phyloP scores from a whole-genome alignment of 2,329 filamentous ascomycete species.

The Cercospora citrullina region DNA sequence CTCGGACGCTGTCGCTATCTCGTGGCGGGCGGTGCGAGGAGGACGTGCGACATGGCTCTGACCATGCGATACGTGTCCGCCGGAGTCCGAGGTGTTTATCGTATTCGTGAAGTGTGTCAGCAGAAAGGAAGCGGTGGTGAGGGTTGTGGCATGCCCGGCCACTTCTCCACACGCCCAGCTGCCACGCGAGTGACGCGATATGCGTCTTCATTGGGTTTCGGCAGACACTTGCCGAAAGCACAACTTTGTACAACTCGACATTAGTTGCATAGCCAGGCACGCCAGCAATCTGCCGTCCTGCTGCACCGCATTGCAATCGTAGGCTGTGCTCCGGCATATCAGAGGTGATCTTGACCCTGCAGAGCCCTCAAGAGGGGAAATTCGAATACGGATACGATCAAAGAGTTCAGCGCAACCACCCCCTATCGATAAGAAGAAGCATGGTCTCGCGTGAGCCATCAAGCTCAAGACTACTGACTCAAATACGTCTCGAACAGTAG shows the following conservation, averaged over 20 bases:
- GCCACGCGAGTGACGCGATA: constrained; percentile 8
- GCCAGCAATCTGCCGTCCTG: not conserved
- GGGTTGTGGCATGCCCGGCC: not conserved
- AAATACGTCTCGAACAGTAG: not conserved
- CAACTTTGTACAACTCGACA: not conserved
- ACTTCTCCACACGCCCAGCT: constrained; percentile 1
- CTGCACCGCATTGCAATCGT: not conserved
- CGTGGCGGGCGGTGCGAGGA: not conserved
- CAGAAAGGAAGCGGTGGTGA: not conserved
- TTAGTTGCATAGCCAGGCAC: not conserved
- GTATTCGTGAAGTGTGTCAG: not conserved
- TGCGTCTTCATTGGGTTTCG: not conserved
- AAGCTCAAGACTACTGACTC: not conserved
- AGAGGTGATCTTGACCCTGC: not conserved
- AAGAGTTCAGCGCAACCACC: not conserved
- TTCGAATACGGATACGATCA: not conserved
- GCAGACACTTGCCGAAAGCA: not conserved
- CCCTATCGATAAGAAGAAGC: not conserved
- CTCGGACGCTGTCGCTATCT: constrained; percentile 4
- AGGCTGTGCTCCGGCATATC: not conserved
- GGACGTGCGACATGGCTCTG: constrained; percentile 1
- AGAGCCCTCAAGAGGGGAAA: not conserved
- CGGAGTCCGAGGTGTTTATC: not conserved
- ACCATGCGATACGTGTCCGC: not conserved
- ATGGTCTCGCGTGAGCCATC: not conserved